Evolutionary conservation across 345 rosid species (phyloP).

Genomic region (Cardamine occulta): DNA sequence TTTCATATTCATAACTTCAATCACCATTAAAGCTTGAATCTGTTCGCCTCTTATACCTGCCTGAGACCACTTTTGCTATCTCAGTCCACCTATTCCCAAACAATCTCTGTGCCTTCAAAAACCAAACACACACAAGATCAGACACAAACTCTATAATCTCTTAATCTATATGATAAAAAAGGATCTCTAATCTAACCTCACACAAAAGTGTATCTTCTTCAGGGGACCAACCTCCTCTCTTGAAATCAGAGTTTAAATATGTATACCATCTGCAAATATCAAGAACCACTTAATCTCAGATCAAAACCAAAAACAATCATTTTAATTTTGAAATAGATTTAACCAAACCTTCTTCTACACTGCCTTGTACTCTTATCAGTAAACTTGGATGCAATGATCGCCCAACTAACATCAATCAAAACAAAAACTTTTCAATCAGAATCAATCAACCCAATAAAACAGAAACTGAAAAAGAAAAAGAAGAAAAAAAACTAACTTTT

Average conservation of each 20-base stretch:
- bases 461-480: neutral
- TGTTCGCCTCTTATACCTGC: slow-evolving; percentile 62
- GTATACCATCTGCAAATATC: slow-evolving; percentile 83
- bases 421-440: slow-evolving; percentile 19
- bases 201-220: slow-evolving; percentile 95
- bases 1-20: neutral
- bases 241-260: slow-evolving; percentile 92
- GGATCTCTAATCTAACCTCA: slow-evolving; percentile 60
- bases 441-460: slow-evolving; percentile 28
- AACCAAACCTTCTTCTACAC: slow-evolving; percentile 87
- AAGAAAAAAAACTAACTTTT: slow-evolving; percentile 56
- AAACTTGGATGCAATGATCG: slow-evolving; percentile 87
- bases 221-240: slow-evolving; percentile 99
- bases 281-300: slow-evolving; percentile 38
- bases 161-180: slow-evolving; percentile 1
- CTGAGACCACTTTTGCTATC: slow-evolving; percentile 98
- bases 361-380: slow-evolving; percentile 95
- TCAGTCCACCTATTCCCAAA: slow-evolving; percentile 99
- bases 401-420: slow-evolving; percentile 67
- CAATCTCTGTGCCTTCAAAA: slow-evolving; percentile 79
- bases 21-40: neutral
- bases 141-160: neutral
- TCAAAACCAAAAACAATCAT: slow-evolving; percentile 1
- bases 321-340: neutral
- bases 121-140: slow-evolving; percentile 38